phyloP scores from a whole-genome alignment of 2,329 filamentous ascomycete genomes.

The Chrysosporium queenslandicum region DNA sequence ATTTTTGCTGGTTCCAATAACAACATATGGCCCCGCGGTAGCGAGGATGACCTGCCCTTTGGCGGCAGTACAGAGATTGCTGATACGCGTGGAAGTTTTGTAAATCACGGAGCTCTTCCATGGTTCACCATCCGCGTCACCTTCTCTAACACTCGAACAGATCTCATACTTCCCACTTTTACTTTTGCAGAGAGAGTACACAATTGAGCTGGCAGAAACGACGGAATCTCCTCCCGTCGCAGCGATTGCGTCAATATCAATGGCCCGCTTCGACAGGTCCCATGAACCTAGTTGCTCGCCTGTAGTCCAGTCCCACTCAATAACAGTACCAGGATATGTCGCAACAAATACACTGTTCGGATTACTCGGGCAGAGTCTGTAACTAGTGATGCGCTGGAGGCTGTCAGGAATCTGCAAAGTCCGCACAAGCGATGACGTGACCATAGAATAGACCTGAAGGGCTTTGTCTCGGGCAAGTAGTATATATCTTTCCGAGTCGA shows the following conservation, averaged over 20 bases:
- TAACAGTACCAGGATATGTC: slow-evolving; percentile 42
- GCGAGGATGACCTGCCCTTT: slow-evolving; percentile 31
- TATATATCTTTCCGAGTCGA: slow-evolving; percentile 47
- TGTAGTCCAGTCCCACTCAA: slow-evolving; percentile 50
- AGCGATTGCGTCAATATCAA: slow-evolving; percentile 22
- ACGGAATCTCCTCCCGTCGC: slow-evolving; percentile 19
- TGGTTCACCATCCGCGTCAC: neutral
- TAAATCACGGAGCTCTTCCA: slow-evolving; percentile 24
- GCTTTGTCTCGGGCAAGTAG: slow-evolving; percentile 65
- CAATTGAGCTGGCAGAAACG: slow-evolving; percentile 21
- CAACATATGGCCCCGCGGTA: slow-evolving; percentile 38
- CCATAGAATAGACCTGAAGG: slow-evolving; percentile 69
- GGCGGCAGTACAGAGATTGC: slow-evolving; percentile 23
- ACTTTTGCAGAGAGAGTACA: slow-evolving; percentile 33
- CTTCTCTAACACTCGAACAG: slow-evolving; percentile 15
- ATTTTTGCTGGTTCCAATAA: slow-evolving; percentile 45
- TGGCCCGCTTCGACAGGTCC: slow-evolving; percentile 32
- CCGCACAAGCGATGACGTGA: slow-evolving; percentile 69
- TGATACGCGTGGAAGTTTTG: slow-evolving; percentile 24
- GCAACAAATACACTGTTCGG: slow-evolving; percentile 46
- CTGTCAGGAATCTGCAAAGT: slow-evolving; percentile 51
- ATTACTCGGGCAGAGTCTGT: slow-evolving; percentile 43
- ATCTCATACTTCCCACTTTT: slow-evolving; percentile 34
- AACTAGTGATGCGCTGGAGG: slow-evolving; percentile 41
- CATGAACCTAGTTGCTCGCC: slow-evolving; percentile 38